Base-by-base conservation (phyloP, 1,139 yeast genomes). In the Pichia sp. region DNA sequence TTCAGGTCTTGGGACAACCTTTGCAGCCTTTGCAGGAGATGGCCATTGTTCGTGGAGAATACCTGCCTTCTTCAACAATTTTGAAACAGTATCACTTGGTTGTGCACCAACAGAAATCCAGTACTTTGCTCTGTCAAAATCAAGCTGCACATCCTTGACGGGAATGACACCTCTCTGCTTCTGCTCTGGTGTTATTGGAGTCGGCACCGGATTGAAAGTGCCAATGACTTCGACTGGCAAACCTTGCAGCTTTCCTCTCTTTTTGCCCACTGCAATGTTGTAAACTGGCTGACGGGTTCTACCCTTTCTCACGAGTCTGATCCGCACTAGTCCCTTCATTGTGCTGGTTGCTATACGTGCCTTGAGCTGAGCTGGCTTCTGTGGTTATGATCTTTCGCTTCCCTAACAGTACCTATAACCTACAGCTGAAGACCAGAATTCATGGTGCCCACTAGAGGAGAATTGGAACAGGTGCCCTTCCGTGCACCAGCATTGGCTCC, bases 41-140 rank as follows among this genome's bases (percentile, higher is more conserved):
- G 84, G 80, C 94, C 94, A 84, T 45, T 70, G 72, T 37, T 74
- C 78, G 21, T 85, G 83, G 50, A 88, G 69, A 35, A 81, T 64
- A 5, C 87, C 86, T 4, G 86, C 86, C 58, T 84, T 85, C 53
- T 79, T 80, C 57, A 91, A 74, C 43, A 91, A 63, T 49, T 77
- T 77, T 5, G 77, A 72, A 11, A 88, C 94, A 5, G 93, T 68
- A 30, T 83, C 88, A 23, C 93, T 78, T 5, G 96, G 94, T 56
- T 84, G 94, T 2, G 97, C 98, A n/a, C 99, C 99, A 13, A 86
- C 95, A 53, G 96, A 96, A 30, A 91, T 65, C 99, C 99, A 91
- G 62, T 91, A 93, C 59, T 86, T 86, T n/a, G 96, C 77, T 49
- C 96, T 75, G 47, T 78, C 77, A 55, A 91, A 86, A 57, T 91